A percentile compares a stretch with the other conserved stretches of the same genome.
Conservation (phyloP, 2,329 filamentous ascomycete genomes). For the Rutstroemia sp. region DNA sequence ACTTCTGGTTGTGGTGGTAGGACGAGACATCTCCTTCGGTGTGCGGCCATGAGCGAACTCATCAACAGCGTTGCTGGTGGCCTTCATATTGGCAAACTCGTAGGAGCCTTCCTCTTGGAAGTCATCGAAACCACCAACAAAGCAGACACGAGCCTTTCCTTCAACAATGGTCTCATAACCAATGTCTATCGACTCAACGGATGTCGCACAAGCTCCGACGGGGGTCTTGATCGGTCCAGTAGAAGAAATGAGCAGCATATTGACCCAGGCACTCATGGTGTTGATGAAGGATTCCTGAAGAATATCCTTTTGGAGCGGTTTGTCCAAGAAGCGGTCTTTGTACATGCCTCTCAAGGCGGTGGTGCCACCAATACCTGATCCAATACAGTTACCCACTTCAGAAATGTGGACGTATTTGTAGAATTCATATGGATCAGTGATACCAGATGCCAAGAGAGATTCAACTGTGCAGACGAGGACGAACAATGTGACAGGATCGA, state of each 20-base stretch:
- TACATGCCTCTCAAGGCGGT: slow-evolving; percentile 94
- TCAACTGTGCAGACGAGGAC: slow-evolving; percentile 92
- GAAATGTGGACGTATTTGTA: slow-evolving; percentile 99
- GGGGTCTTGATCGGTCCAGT: slow-evolving; percentile 98
- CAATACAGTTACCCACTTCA: slow-evolving; percentile 95
- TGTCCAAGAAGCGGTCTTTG: slow-evolving; percentile 93
- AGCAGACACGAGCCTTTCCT: slow-evolving; percentile 93
- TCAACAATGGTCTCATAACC: slow-evolving; percentile 98
- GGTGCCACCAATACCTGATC: slow-evolving; percentile 96
- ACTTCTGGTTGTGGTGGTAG: slow-evolving; percentile 91
- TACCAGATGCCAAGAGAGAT: slow-evolving; percentile 82
- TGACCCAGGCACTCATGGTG: slow-evolving; percentile 99
- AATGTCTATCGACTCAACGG: slow-evolving; percentile 94
- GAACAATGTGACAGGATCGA: slow-evolving; percentile 92
- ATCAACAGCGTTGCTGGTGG: slow-evolving; percentile 94
- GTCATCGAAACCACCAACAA: slow-evolving; percentile 98
- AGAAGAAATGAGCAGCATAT: slow-evolving; percentile 96
- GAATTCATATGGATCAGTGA: slow-evolving; percentile 98
- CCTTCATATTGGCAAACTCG: slow-evolving; percentile 99
- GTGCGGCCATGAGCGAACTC: slow-evolving; percentile 94
- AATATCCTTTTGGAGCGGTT: slow-evolving; percentile 97
- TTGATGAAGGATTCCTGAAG: slow-evolving; percentile 99
- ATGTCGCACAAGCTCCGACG: slow-evolving; percentile 93
- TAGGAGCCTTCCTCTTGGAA: slow-evolving; percentile 99
- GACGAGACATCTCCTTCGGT: slow-evolving; percentile 94